A percentile compares a stretch with the other conserved stretches of the same genome.
These are phyloP conservation scores for Aspergillus sp. DNA, from an alignment of 2,329 filamentous ascomycete genomes.

Conservation along the genomic window DNA sequence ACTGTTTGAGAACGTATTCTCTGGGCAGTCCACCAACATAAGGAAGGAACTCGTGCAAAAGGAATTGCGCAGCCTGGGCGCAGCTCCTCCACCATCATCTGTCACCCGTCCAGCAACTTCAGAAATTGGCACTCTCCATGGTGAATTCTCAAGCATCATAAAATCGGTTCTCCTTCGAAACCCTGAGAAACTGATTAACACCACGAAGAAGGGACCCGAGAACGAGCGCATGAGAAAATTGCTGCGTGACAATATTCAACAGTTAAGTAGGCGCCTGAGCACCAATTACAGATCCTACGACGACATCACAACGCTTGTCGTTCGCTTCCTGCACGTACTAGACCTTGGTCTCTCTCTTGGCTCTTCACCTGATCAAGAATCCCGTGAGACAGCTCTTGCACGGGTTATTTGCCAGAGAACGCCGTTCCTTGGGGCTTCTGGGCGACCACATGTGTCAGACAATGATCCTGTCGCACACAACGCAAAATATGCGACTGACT, in stretches of 20 bases:
- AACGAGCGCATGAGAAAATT: constrained; percentile 39
- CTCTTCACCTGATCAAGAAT: constrained; percentile 21
- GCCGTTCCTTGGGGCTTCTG: constrained; percentile 38
- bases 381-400: constrained; percentile 22
- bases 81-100: constrained; percentile 63
- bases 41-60: constrained; percentile 63
- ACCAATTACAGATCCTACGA: constrained; percentile 75
- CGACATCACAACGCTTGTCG: constrained; percentile 75
- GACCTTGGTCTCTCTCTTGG: constrained; percentile 71
- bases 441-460: constrained; percentile 21
- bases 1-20: constrained; percentile 66
- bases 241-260: constrained; percentile 59
- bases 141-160: constrained; percentile 77
- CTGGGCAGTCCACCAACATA: constrained; percentile 66
- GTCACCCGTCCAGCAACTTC: constrained; percentile 72
- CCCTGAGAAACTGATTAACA: constrained; percentile 30
- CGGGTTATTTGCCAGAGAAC: constrained; percentile 35
- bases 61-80: constrained; percentile 64
- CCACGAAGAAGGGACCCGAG: constrained; percentile 12
- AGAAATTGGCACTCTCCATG: constrained; percentile 70
- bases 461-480: constrained; percentile 3
- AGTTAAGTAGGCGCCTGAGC: constrained; percentile 69
- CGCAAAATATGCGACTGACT: constrained; percentile 31
- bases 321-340: constrained; percentile 77
- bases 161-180: constrained; percentile 57